These are phyloP conservation scores for Cytospora leucostoma DNA, from an alignment of 2,329 filamentous ascomycete species.

Conservation along the genomic window DNA sequence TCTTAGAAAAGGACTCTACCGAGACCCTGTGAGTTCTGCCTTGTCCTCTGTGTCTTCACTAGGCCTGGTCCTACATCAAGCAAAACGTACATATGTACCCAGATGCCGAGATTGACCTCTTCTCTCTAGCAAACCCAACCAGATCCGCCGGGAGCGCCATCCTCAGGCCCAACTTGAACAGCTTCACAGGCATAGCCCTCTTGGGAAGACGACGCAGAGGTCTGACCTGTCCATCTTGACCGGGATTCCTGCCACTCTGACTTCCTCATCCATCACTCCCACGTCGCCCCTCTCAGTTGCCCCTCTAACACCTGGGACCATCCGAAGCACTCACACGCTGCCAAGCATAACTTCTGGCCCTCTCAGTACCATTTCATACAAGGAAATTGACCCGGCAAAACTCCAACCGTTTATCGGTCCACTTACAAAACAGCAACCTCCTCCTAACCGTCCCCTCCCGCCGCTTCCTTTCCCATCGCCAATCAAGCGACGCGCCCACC, in stretches of 20 bases:
- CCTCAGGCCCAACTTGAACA: background rate
- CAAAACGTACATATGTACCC: no score
- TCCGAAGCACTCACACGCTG: background rate
- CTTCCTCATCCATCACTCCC: slow-evolving; percentile 6
- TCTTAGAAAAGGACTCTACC: background rate
- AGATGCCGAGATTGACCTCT: background rate
- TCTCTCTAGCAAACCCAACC: background rate
- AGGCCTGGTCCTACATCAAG: background rate
- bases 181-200: background rate
- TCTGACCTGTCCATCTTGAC: background rate
- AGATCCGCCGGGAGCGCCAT: background rate
- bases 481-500: background rate
- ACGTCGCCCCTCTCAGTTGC: slow-evolving; percentile 5
- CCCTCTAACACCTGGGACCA: background rate
- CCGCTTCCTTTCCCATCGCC: slow-evolving; percentile 9
- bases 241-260: slow-evolving; percentile 3
- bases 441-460: slow-evolving; percentile 14
- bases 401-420: slow-evolving; percentile 19
- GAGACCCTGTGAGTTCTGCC: slow-evolving; percentile 7
- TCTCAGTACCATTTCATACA: background rate
- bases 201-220: background rate
- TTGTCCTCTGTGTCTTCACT: background rate
- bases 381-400: slow-evolving; percentile 1
- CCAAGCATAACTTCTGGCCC: slow-evolving; percentile 8
- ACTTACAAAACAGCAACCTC: slow-evolving; percentile 13